Evolutionary conservation across 1,284 basidiomycete species (phyloP), one percentile per base, ranked within the genome.

Genomic region (Stereum hirsutum): DNA sequence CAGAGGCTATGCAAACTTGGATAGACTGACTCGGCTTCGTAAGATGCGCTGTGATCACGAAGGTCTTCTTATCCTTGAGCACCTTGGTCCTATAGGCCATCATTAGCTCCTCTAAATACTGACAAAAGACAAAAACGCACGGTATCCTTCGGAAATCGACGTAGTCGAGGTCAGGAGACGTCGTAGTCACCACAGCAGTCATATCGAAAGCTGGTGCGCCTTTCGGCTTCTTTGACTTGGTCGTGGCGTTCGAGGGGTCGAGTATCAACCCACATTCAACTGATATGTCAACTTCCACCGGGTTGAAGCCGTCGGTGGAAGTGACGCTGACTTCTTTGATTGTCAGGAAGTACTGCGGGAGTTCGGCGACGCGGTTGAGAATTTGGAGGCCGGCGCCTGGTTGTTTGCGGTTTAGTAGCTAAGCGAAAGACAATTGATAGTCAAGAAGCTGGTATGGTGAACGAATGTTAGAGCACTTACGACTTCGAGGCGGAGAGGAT

Each of bases 21-120:
- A 89, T 62, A n/a, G 64, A 65, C 60, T 89, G 86, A 52, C 86
- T 89, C 5, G 87, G 87, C 54, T 79, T 86, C 8, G 66, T 74
- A 20, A 90, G 62, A 42, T 71, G 61, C 1, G 68, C 75, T 2
- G 58, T 69, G 15, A 88, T 59, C 11, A 65, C 66, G 45, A 88
- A 88, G 0, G 66, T 67, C 54, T 77, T 83, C 4, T 60, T 52
- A 5, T 72, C 69, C 45, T 61, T 70, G 43, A 89, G 67, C 3
- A 66, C 67, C 49, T 76, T 82, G 3, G 83, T 89, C 6, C 86
- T 89, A 23, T 30, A 10, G 45, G 42, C 15, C 1, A 21, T 30
- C 31, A 35, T 35, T 6, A 39, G 25, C 15, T 21, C n/a, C 15
- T 17, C 15, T 15, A 38, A 32, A 6, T 52, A 40, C 20, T 6